Evolutionary conservation across 441 rosid genomes (phyloP), one percentile per base, ranked within the genome.

Genomic region (Syzygium malaccense): DNA sequence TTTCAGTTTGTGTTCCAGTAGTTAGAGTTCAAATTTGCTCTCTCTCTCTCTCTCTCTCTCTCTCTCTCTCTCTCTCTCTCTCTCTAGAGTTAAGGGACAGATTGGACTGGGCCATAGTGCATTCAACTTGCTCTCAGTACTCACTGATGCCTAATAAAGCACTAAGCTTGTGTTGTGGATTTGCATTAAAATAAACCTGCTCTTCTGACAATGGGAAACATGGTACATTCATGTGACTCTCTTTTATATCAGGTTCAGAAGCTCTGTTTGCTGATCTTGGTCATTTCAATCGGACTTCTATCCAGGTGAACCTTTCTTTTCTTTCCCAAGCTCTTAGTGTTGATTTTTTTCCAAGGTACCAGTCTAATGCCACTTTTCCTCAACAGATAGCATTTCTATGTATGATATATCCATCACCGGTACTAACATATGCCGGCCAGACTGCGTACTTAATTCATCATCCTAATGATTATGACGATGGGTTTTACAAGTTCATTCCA

Each of bases 181-280:
- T 62, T 53, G 56, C 62, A n/a, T 54, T 2, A 33, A 30, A 55
- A 20, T 53, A 33, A 30, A 33, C 20, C 48, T 13, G 49, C 48
- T 23, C 86, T 85, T 85, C 58, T 51, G 86, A 33, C 41, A 17
- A 19, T 54, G 28, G 78, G 37, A 68, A 68, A 33, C 48, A 33
- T 33, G 49, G 8, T 71, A 19, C 49, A 33, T 33, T 71, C 0
- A 3, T 33, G 26, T 86, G 7, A 28, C 84, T 85, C 71, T 83
- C 56, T 85, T 55, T 66, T 60, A 86, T 26, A 87, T 60, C 90
- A 95, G 97, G 96, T 89, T 94, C 96, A 8, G 96, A 95, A 90
- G 96, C 97, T 88, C 55, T 95, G 90, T 95, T 93, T 90, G 97
- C 97, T 49, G 96, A 94, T 91, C 96, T 95, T 68, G 97, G 96